Conservation (phyloP, 257 asterid species). For the Paulownia fortunei region DNA sequence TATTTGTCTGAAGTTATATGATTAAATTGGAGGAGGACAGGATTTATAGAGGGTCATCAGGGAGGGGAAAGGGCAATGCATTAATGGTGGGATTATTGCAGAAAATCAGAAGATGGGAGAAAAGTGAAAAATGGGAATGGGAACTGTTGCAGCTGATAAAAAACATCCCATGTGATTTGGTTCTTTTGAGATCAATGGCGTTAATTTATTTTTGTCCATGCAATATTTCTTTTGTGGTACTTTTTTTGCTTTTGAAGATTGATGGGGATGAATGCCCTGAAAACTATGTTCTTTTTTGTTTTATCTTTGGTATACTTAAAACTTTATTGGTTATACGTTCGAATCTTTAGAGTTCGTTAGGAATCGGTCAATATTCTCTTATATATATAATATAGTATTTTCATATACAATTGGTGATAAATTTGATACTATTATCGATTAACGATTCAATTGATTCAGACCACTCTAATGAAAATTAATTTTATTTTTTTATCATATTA, state of each 20-base stretch:
- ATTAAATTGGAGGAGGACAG: not conserved
- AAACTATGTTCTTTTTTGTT: constrained; percentile 1
- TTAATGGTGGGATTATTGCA: not conserved
- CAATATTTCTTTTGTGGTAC: not conserved
- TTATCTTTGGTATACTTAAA: too few relatives aligned
- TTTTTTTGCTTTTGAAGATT: not conserved
- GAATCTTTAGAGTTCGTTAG: too few relatives aligned
- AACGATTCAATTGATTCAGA: too few relatives aligned
- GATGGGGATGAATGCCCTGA: constrained; percentile 31
- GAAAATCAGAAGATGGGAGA: constrained; percentile 4
- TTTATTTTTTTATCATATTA: too few relatives aligned
- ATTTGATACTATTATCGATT: too few relatives aligned
- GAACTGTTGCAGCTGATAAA: not conserved
- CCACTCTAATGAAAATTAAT: too few relatives aligned
- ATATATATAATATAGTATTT: too few relatives aligned
- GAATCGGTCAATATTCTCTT: too few relatives aligned
- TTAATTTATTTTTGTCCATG: not conserved
- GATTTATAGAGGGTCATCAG: constrained; percentile 24
- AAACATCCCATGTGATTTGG: constrained; percentile 22
- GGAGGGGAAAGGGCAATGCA: constrained; percentile 26
- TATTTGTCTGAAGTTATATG: not conserved
- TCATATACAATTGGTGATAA: too few relatives aligned
- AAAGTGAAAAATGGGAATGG: not conserved
- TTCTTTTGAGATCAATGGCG: not conserved
- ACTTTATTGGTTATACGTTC: too few relatives aligned